phyloP scores from a whole-genome alignment of 2,329 filamentous ascomycete species.

The Bipolaris bicolor region DNA sequence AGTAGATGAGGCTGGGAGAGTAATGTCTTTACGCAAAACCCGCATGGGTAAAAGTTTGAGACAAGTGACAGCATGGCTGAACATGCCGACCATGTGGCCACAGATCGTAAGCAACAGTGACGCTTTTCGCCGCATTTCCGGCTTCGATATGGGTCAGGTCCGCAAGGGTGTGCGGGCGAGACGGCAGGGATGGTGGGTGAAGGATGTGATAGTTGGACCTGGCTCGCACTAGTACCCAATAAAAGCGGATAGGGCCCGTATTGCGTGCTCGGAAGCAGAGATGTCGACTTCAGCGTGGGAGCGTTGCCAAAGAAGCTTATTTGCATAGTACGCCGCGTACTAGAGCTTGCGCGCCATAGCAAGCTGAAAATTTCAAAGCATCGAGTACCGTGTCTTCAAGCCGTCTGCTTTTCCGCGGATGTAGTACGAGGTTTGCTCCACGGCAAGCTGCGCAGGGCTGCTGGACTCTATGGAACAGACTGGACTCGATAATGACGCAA shows the following conservation, averaged over 20 bases:
- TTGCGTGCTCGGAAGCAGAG: constrained; percentile 43
- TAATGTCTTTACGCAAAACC: constrained; percentile 11
- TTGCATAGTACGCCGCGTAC: not conserved
- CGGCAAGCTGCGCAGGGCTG: not conserved
- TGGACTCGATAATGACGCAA: not conserved
- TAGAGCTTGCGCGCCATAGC: constrained; percentile 1
- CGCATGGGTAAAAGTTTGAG: constrained; percentile 15
- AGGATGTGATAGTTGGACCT: constrained; percentile 28
- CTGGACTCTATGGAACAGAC: not conserved
- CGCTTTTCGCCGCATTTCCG: constrained; percentile 23
- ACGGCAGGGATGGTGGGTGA: constrained; percentile 34
- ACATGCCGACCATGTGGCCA: constrained; percentile 16
- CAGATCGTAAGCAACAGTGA: constrained; percentile 12
- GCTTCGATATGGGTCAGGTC: constrained; percentile 22
- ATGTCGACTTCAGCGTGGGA: constrained; percentile 34
- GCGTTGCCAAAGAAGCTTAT: constrained; percentile 9
- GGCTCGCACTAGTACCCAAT: constrained; percentile 31
- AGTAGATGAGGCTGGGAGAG: not conserved
- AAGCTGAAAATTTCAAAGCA: not conserved
- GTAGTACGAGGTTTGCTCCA: not conserved
- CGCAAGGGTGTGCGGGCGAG: constrained; percentile 33
- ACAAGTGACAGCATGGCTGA: constrained; percentile 36
- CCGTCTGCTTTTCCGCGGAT: not conserved
- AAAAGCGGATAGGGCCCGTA: constrained; percentile 15
- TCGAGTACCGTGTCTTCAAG: not conserved